Conservation (phyloP, 495 filamentous ascomycete genomes). For the Lasiosphaeriaceae sp. region DNA sequence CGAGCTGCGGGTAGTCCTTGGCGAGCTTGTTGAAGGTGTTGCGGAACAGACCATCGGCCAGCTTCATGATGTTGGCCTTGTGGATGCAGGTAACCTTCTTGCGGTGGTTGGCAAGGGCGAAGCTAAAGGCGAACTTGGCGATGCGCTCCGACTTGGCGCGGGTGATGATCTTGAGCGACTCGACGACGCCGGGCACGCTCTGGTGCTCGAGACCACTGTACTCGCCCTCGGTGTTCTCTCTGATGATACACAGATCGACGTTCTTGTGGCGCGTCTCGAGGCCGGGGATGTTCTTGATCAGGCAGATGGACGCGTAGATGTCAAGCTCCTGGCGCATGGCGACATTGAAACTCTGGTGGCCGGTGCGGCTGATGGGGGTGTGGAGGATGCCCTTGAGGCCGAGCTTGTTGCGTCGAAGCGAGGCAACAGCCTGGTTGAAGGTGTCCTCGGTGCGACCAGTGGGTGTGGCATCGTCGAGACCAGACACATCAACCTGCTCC, state of each 20-base stretch:
- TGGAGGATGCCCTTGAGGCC: constrained; percentile 96
- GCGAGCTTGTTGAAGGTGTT: constrained; percentile 91
- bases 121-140: constrained; percentile 96
- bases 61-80: constrained; percentile 99
- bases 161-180: constrained; percentile 99
- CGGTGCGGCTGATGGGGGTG: constrained; percentile 93
- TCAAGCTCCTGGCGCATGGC: constrained; percentile 97
- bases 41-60: constrained; percentile 97
- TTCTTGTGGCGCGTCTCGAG: constrained; percentile 95
- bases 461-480: constrained; percentile 70
- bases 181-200: constrained; percentile 92
- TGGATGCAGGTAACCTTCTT: constrained; percentile 99
- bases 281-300: constrained; percentile 99
- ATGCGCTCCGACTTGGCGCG: constrained; percentile 98
- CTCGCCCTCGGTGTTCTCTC: constrained; percentile 99
- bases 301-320: constrained; percentile 96
- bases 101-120: constrained; percentile 95
- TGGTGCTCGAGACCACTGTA: constrained; percentile 99
- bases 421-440: constrained; percentile 90
- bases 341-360: constrained; percentile 99
- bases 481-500: constrained; percentile 97
- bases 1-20: constrained; percentile 87
- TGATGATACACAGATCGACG: constrained; percentile 97
- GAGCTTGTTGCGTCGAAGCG: constrained; percentile 95
- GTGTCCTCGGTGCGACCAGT: constrained; percentile 88